These are phyloP conservation scores for Pseudomicrostroma phylloplanum DNA, from an alignment of 1,284 basidiomycete genomes.

Conservation along the genomic window DNA sequence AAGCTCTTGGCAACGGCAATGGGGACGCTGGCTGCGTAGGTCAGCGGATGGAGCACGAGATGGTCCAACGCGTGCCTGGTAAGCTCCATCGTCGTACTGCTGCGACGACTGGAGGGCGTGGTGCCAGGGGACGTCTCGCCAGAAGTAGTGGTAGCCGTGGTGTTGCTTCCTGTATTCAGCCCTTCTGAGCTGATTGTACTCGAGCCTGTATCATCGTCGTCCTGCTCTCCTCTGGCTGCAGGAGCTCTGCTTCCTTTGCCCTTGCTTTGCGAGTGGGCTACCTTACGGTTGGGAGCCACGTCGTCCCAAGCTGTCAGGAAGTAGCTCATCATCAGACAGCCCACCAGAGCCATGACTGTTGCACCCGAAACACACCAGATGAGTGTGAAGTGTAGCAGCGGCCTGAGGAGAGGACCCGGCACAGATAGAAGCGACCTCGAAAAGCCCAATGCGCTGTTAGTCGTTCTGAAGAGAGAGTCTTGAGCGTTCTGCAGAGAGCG, in stretches of 20 bases:
- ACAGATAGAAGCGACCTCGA: constrained; percentile 1
- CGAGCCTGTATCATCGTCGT: not conserved
- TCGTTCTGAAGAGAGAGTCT: not conserved
- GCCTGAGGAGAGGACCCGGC: not conserved
- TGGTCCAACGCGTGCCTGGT: not conserved
- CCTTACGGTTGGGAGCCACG: not conserved
- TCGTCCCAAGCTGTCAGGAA: constrained; percentile 3
- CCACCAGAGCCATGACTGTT: not conserved
- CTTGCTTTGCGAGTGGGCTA: not conserved
- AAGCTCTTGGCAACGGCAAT: constrained; percentile 1
- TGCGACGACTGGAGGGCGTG: not conserved
- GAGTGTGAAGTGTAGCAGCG: not conserved
- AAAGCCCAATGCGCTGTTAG: not conserved
- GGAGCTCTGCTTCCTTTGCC: not conserved
- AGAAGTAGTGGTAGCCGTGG: constrained; percentile 1
- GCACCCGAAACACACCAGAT: constrained; percentile 5
- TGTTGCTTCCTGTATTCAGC: not conserved
- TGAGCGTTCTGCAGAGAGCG: constrained; percentile 1
- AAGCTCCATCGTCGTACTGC: not conserved
- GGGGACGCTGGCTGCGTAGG: not conserved
- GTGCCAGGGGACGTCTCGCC: not conserved
- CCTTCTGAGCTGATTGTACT: not conserved
- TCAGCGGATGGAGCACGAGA: not conserved
- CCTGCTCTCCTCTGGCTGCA: not conserved
- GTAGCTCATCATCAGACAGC: constrained; percentile 4